Base-by-base conservation (phyloP, 139 green algal genomes). In the Chlorella sp. region DNA sequence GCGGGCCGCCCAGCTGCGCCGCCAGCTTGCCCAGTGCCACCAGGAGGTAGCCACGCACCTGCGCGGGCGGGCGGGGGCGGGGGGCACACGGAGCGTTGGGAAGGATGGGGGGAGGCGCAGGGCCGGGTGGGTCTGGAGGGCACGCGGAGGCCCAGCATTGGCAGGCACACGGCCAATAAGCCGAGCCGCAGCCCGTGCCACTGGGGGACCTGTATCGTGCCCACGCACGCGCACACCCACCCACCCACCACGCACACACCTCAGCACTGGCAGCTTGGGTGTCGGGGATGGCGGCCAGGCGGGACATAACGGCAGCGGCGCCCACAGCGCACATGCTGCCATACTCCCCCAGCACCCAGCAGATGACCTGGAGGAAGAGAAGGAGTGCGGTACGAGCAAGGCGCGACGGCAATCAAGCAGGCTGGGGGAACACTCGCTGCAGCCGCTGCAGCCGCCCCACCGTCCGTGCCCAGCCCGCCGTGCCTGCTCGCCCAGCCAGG, bases 281-380 rank as follows among this genome's bases (percentile, higher is more conserved):
- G 41, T 90, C 86, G 1, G 66, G 55, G 6, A 93, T 73, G 27
- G 83, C 76, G 38, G 74, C 84, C 42, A 97, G 83, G 31, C 79
- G 74, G 46, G 90, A 81, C 55, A 86, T 77, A 9, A 89, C 84
- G 23, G 82, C 74, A 19, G 79, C 74, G 5, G 80, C 50, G 25
- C 71, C 81, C 19, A 27, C 27, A 17, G 48, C 21, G 15, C 58
- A 43, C 48, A 65, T 81, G 82, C 33, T 91, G 14, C 94, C 95
- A 76, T 97, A 98, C 86, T 98, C 95, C 42, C 95, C 95, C 66
- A 98, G 75, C 64, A 97, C 92, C 94, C 93, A 98, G 66, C 87
- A 90, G 40, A 93, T 89, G 29, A 95, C 90, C 84, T 93, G 86
- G 45, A 74, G 40, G 31, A 69, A 36, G 69, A 51, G 61, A 8